Evolutionary conservation across 108 stramenopile genomes (phyloP).

Genomic region (Bacterosira constricta): DNA sequence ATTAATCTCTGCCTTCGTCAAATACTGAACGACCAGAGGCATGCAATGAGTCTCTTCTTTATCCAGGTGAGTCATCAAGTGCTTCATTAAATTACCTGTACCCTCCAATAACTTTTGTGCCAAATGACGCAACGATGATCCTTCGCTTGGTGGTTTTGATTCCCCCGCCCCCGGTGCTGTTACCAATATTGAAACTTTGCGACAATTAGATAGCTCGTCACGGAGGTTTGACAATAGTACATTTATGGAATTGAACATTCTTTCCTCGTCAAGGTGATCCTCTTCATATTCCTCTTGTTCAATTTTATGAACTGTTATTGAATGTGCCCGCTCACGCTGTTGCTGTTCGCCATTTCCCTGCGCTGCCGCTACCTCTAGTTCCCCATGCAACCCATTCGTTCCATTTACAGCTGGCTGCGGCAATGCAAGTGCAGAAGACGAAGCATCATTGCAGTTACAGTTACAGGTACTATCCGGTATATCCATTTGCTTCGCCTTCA

Average conservation of each 20-base stretch:
- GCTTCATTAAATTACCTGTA: constrained; percentile 56
- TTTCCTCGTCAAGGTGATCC: constrained; percentile 91
- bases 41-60: constrained; percentile 91
- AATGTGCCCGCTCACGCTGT: constrained; percentile 32
- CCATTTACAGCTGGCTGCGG: not conserved
- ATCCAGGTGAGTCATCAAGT: constrained; percentile 82
- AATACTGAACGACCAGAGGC: constrained; percentile 83
- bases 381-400: not conserved
- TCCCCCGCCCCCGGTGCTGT: not conserved
- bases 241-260: constrained; percentile 86
- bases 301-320: constrained; percentile 51
- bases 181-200: not conserved
- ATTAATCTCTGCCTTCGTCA: constrained; percentile 81
- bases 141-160: not conserved
- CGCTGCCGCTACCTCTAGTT: constrained; percentile 8
- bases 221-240: constrained; percentile 61
- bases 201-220: constrained; percentile 41
- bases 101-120: constrained; percentile 57
- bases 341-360: not conserved
- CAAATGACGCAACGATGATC: constrained; percentile 41
- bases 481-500: constrained; percentile 66
- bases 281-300: constrained; percentile 93
- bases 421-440: not conserved
- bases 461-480: constrained; percentile 14
- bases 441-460: constrained; percentile 12